Percentiles rank a stretch among this genome's conserved stretches.
Evolutionary conservation across 2,329 filamentous ascomycete species (phyloP).

Genomic region (Lithohypha guttulata): DNA sequence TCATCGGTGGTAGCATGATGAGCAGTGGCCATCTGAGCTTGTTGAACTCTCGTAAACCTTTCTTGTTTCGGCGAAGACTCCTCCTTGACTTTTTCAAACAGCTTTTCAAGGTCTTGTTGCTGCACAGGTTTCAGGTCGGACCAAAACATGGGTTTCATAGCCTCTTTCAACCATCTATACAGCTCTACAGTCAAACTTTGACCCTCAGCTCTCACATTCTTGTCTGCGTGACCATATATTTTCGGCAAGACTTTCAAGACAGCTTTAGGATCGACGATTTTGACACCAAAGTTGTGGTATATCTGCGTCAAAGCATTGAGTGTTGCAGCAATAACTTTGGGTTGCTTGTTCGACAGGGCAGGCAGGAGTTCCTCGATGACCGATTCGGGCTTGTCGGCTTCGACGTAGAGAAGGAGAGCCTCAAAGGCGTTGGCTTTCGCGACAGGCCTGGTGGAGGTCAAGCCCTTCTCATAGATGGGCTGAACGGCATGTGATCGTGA

Average conservation of each 20-base stretch:
- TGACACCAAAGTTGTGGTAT: constrained; percentile 90
- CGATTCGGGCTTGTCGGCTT: constrained; percentile 74
- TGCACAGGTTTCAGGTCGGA: constrained; percentile 88
- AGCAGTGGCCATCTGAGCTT: constrained; percentile 67
- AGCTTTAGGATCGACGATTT: constrained; percentile 84
- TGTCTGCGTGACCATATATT: constrained; percentile 90
- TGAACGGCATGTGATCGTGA: constrained; percentile 65
- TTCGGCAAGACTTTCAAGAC: constrained; percentile 81
- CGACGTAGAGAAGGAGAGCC: constrained; percentile 76
- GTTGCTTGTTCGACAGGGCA: constrained; percentile 73
- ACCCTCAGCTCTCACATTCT: constrained; percentile 91
- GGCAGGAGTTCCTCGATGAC: constrained; percentile 86
- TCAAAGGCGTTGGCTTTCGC: constrained; percentile 83
- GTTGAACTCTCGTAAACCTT: constrained; percentile 75
- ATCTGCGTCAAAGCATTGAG: constrained; percentile 69
- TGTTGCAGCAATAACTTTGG: constrained; percentile 71
- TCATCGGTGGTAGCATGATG: constrained; percentile 49
- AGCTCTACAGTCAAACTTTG: constrained; percentile 86
- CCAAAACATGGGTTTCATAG: constrained; percentile 98
- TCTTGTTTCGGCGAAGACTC: constrained; percentile 84
- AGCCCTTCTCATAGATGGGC: constrained; percentile 80
- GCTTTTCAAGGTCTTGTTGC: constrained; percentile 81
- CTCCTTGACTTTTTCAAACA: constrained; percentile 87
- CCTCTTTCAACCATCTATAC: constrained; percentile 92
- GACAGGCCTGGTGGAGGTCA: constrained; percentile 75